Evolutionary conservation across 768 basidiomycete species (phyloP).

Genomic region (Boletus barrowsii): DNA sequence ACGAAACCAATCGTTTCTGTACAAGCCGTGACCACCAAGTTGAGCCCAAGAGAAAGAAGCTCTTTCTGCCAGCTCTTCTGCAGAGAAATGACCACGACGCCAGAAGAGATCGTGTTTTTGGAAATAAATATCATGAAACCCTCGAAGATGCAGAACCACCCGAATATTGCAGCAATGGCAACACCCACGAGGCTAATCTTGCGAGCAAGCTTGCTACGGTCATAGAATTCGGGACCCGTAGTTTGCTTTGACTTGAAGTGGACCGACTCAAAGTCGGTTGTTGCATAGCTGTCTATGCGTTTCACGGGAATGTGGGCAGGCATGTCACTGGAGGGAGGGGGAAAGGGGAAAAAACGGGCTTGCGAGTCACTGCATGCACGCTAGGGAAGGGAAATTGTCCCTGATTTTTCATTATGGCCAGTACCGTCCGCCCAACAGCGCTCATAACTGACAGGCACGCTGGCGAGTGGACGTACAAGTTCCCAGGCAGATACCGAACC

Average conservation of each 20-base stretch:
- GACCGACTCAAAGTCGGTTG: conserved; percentile 22
- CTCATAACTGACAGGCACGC: not conserved
- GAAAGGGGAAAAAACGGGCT: not conserved
- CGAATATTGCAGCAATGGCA: conserved; percentile 19
- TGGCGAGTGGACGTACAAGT: not conserved
- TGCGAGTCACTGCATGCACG: not conserved
- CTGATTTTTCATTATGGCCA: conserved; percentile 4
- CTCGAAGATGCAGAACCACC: conserved; percentile 21
- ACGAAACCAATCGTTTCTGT: conserved; percentile 30
- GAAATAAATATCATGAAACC: conserved; percentile 23
- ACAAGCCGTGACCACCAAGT: conserved; percentile 25
- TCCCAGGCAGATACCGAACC: not conserved
- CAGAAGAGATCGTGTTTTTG: conserved; percentile 23
- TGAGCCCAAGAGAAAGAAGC: conserved; percentile 24
- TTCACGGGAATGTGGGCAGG: not conserved
- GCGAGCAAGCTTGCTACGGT: conserved; percentile 26
- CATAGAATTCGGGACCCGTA: conserved; percentile 27
- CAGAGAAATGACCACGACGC: conserved; percentile 21
- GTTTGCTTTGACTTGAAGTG: conserved; percentile 19
- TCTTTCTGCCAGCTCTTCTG: conserved; percentile 15
- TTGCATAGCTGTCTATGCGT: conserved; percentile 8
- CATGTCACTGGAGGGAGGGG: conserved; percentile 6
- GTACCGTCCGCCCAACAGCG: not conserved
- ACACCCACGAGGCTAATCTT: conserved; percentile 24
- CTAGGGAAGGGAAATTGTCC: not conserved